Evolutionary conservation across 345 rosid species (phyloP).

Genomic region (Mallotus nudiflorus): DNA sequence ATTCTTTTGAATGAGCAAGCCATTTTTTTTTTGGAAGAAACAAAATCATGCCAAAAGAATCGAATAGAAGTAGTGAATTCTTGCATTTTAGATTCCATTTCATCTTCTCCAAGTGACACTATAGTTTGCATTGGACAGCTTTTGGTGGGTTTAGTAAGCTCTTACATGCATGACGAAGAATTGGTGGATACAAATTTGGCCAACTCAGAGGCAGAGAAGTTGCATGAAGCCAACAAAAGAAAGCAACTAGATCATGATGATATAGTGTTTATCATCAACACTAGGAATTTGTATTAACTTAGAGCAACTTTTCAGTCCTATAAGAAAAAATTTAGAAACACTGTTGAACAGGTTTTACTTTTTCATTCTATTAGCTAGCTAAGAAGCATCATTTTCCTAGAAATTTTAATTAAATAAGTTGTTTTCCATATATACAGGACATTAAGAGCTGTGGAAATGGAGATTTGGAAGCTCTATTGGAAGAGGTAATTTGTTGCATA

Average conservation of each 20-base stretch:
- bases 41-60: no score
- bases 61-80: no score
- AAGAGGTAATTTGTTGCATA: constrained; percentile 53
- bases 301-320: constrained; percentile 66
- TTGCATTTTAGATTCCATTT: no score
- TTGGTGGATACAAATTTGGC: constrained; percentile 53
- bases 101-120: constrained; percentile 1
- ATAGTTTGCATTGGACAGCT: constrained; percentile 40
- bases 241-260: constrained; percentile 66
- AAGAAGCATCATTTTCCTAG: not conserved
- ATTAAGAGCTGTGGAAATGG: constrained; percentile 52
- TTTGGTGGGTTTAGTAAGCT: constrained; percentile 62
- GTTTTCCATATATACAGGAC: constrained; percentile 58
- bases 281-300: constrained; percentile 73
- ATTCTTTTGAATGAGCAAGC: no score
- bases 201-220: constrained; percentile 55
- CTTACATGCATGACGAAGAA: constrained; percentile 76
- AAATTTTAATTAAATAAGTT: not conserved
- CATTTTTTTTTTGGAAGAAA: no score
- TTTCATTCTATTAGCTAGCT: constrained; percentile 10
- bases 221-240: constrained; percentile 56
- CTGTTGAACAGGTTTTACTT: constrained; percentile 62
- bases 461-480: constrained; percentile 52
- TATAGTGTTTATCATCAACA: constrained; percentile 56
- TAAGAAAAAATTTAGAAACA: constrained; percentile 46